Percentiles rank a stretch among this genome's conserved stretches.
Conservation (phyloP, 2,329 filamentous ascomycete genomes). For the Diaporthe ilicicola region DNA sequence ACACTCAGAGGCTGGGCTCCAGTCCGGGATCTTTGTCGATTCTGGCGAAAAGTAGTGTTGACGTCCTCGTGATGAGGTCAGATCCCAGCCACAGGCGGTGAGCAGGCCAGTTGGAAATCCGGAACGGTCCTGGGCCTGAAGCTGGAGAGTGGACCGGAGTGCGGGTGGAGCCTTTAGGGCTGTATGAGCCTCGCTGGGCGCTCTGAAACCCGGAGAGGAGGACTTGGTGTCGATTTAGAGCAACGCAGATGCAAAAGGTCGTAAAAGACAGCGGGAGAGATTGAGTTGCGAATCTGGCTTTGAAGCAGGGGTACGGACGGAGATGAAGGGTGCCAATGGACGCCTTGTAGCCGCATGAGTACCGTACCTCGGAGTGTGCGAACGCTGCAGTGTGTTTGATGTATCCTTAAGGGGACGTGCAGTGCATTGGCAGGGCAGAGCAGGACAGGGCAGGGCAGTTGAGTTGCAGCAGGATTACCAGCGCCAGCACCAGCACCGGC, state of each 20-base stretch:
- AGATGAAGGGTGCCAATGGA: constrained; percentile 32
- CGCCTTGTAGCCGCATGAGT: constrained; percentile 33
- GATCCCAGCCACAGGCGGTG: constrained; percentile 33
- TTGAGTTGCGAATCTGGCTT: constrained; percentile 11
- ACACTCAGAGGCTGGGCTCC: background rate
- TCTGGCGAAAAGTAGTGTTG: constrained; percentile 9
- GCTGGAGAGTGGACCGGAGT: constrained; percentile 28
- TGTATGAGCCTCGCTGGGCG: constrained; percentile 26
- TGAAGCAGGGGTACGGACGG: constrained; percentile 14
- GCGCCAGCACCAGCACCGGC: background rate
- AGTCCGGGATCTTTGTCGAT: background rate
- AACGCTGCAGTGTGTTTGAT: constrained; percentile 33
- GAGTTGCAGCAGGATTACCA: constrained; percentile 20
- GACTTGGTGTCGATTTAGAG: constrained; percentile 21
- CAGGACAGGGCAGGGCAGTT: constrained; percentile 38
- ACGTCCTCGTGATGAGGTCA: constrained; percentile 29
- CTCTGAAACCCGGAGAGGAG: background rate
- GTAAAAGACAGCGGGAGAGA: constrained; percentile 12
- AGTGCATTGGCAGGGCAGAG: constrained; percentile 36
- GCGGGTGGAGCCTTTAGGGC: constrained; percentile 29
- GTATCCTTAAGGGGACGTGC: constrained; percentile 44
- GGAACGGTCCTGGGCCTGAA: constrained; percentile 22
- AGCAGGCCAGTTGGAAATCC: constrained; percentile 29
- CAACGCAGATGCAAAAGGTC: background rate
- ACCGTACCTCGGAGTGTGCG: constrained; percentile 22